Evolutionary conservation across 352 stramenopile genomes (phyloP).

Genomic region (Peronospora farinosa): DNA sequence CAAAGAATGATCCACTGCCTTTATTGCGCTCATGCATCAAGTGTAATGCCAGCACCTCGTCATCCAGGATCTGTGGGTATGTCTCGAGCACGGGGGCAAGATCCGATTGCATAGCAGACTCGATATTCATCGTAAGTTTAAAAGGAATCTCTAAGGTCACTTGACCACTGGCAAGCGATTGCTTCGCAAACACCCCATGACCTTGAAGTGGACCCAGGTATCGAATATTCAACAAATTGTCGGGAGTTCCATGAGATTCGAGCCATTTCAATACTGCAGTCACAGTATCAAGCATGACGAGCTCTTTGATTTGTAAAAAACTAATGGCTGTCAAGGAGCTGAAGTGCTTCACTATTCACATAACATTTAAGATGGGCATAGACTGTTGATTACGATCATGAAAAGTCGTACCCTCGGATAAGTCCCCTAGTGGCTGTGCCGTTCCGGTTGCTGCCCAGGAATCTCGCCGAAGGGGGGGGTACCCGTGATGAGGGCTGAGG

Average conservation of each 20-base stretch:
- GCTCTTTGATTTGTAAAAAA: constrained; percentile 5
- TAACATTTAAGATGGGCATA: too few relatives aligned
- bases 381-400: too few relatives aligned
- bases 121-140: constrained; percentile 43
- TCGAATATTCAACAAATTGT: constrained; percentile 34
- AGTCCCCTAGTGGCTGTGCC: too few relatives aligned
- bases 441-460: too few relatives aligned
- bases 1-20: constrained; percentile 37
- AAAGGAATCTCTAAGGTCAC: constrained; percentile 48
- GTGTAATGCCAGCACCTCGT: constrained; percentile 52
- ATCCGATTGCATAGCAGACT: constrained; percentile 41
- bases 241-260: constrained; percentile 21
- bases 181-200: constrained; percentile 43
- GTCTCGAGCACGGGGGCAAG: constrained; percentile 31
- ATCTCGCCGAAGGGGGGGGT: too few relatives aligned
- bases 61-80: constrained; percentile 36
- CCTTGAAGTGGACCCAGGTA: constrained; percentile 40
- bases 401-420: too few relatives aligned
- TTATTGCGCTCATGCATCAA: constrained; percentile 58
- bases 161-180: constrained; percentile 30
- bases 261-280: constrained; percentile 36
- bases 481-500: too few relatives aligned
- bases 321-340: constrained; percentile 15
- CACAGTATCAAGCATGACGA: constrained; percentile 27
- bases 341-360: neutral